Base-by-base conservation (phyloP, 768 basidiomycete species). In the Xanthoconium stramineum region DNA sequence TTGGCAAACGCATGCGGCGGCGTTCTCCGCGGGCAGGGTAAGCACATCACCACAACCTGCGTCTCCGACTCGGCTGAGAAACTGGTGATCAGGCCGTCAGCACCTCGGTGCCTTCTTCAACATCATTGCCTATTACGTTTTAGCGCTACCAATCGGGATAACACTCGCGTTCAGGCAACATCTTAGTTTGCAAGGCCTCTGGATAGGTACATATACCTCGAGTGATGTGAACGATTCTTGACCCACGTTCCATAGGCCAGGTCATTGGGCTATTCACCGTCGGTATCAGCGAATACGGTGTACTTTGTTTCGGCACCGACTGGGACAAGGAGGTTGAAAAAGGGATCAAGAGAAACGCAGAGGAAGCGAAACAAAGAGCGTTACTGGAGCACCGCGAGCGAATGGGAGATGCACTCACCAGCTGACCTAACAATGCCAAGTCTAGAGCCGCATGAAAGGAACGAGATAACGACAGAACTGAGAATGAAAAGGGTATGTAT, bases 81-180 rank as follows among this genome's bases (percentile, higher is more conserved):
- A 15, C 20, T 37, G 20, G 36, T 19, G 20, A 45, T 51, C 60
- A 73, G 77, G 75, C 8, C 69, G 85, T 19, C 89, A 91, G 65
- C 83, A 86, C 57, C 78, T 90, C 17, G 89, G 88, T 8, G 88
- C 89, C 9, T 61, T 83, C 8, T 89, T 90, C 74, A 89, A 91
- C 65, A 65, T 87, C 28, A 70, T 88, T 15, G 87, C 88, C 37
- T 83, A 83, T 66, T 83, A 83, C 55, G 72, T 81, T 2, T 64
- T 83, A 37, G 82, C 80, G 5, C 66, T 83, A 2, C 82, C 82
- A 0, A 65, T 83, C 20, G 82, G 81, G 12, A 77, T 80, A 52
- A 75, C 72, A 2, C 76, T 83, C 12, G 82, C 82, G 2, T 83
- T 82, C 65, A 67, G 68, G 24, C 66, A 70, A 0, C 68, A 63